Conservation (phyloP, 768 basidiomycete species). For the Leucosporidium creatinivorum region DNA sequence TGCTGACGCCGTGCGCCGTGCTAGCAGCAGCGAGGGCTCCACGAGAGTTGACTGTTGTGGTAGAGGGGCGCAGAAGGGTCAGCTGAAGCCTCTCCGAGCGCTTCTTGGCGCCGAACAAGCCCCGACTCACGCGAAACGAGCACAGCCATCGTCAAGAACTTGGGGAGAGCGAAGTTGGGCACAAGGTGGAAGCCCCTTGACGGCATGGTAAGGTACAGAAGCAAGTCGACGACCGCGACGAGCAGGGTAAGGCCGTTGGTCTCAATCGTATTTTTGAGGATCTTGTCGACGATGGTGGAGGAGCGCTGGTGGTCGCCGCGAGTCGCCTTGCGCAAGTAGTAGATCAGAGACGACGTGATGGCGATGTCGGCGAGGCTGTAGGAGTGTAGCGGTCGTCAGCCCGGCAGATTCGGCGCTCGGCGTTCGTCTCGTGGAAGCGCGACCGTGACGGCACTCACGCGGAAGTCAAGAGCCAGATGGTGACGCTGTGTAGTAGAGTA, state of each 20-base stretch:
- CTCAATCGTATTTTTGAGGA: neutral
- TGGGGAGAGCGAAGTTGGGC: neutral
- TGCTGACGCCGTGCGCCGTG: no score
- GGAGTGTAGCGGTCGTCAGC: neutral
- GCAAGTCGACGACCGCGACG: neutral
- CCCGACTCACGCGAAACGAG: no score
- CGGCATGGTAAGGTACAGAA: neutral
- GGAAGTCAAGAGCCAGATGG: neutral
- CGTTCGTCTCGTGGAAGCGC: neutral
- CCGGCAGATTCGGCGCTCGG: neutral
- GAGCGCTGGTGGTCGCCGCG: neutral
- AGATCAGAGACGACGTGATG: neutral
- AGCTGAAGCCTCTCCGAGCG: no score
- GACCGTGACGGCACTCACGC: neutral
- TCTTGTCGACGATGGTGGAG: neutral
- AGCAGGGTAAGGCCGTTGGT: neutral
- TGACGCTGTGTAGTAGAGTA: neutral
- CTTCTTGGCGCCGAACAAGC: no score
- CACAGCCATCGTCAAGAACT: neutral
- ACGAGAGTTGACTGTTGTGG: no score
- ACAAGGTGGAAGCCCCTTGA: neutral
- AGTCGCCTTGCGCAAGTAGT: neutral
- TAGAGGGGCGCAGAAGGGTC: no score
- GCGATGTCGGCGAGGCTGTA: neutral
- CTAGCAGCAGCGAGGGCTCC: no score